phyloP scores from a whole-genome alignment of 257 asterid genomes.

The Petunia axillaris region DNA sequence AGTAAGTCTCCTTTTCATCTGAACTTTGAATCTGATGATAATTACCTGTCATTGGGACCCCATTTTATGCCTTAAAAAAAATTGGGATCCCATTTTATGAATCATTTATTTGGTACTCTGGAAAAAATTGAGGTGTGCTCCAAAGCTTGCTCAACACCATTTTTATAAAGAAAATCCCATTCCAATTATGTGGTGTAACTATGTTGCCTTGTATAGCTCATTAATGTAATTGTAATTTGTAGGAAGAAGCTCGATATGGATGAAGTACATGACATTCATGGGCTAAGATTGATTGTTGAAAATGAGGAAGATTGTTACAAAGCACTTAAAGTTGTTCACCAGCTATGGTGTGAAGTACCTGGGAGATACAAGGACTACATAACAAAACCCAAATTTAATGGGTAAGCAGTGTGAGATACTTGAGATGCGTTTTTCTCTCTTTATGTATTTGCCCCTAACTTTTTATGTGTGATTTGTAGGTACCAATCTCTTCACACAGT shows the following conservation, averaged over 20 bases:
- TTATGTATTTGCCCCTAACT: slow-evolving; percentile 27
- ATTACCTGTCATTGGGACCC: not conserved
- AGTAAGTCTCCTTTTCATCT: slow-evolving; percentile 48
- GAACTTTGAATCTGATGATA: not conserved
- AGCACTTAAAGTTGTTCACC: slow-evolving; percentile 75
- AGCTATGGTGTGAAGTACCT: slow-evolving; percentile 82
- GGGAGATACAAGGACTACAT: slow-evolving; percentile 94
- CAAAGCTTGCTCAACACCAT: too few species aligned
- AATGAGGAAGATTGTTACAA: slow-evolving; percentile 86
- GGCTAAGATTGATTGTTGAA: slow-evolving; percentile 86
- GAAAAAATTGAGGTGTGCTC: too few species aligned
- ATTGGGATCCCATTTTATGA: not conserved
- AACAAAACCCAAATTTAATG: slow-evolving; percentile 71
- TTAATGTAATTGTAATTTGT: slow-evolving; percentile 27
- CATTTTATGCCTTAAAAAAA: not conserved
- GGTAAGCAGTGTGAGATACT: slow-evolving; percentile 51
- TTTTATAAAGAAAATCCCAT: not conserved
- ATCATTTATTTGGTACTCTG: too few species aligned
- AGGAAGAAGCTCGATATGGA: slow-evolving; percentile 91
- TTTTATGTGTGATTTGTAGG: slow-evolving; percentile 43
- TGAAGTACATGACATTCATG: slow-evolving; percentile 91
- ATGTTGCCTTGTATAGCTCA: not conserved
- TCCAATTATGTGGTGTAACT: not conserved
- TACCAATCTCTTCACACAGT: slow-evolving; percentile 92
- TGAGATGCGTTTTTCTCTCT: not conserved